Conservation (phyloP, 2,329 filamentous ascomycete species). For the Tolypocladium nubicola region DNA sequence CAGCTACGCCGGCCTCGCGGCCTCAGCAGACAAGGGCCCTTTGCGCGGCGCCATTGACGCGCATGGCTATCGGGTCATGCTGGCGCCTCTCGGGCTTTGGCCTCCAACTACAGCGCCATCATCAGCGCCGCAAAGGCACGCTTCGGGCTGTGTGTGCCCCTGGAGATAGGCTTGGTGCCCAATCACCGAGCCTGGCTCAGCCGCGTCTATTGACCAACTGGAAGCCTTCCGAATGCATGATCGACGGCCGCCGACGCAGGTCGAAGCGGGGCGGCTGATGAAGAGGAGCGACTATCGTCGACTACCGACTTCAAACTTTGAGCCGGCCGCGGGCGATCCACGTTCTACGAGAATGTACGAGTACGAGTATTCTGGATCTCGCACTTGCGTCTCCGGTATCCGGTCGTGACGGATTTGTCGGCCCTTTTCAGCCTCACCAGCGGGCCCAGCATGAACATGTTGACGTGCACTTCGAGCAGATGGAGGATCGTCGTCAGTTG, state of each 20-base stretch:
- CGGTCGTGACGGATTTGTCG: background rate
- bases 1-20: background rate
- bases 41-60: constrained; percentile 6
- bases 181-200: background rate
- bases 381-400: background rate
- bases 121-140: background rate
- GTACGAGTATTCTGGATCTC: background rate
- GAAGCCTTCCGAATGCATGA: background rate
- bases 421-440: constrained; percentile 1
- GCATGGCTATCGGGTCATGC: constrained; percentile 6
- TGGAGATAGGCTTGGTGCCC: background rate
- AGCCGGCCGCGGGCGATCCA: background rate
- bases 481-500: background rate
- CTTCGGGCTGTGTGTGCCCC: background rate
- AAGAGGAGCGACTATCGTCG: background rate
- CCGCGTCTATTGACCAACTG: background rate
- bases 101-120: background rate
- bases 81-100: background rate
- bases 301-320: background rate
- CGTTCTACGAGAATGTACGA: background rate
- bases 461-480: background rate
- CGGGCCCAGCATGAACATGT: background rate
- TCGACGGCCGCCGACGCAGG: background rate
- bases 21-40: background rate
- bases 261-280: background rate